Percentiles rank a stretch among this genome's conserved stretches.
Evolutionary conservation across 2,329 filamentous ascomycete species (phyloP).

Genomic region (Emericellopsis atlantica): DNA sequence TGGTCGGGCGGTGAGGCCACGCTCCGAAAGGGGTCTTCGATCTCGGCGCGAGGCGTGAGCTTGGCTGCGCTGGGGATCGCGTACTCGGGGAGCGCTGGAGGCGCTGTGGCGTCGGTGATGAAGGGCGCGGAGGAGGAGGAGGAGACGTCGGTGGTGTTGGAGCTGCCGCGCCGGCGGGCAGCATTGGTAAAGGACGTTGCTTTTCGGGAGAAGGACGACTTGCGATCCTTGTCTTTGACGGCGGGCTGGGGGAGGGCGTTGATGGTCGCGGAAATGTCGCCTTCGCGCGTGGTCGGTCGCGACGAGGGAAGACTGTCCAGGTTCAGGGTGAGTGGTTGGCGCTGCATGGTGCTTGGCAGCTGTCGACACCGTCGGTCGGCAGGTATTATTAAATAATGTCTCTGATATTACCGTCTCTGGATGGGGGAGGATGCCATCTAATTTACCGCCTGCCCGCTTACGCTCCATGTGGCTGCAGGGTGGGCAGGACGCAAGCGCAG

Average conservation of each 20-base stretch:
- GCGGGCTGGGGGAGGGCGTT: constrained; percentile 1
- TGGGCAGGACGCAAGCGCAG: too few species aligned
- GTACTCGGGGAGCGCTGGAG: constrained; percentile 41
- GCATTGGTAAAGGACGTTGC: constrained; percentile 33
- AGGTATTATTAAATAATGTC: too few species aligned
- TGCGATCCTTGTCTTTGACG: constrained; percentile 30
- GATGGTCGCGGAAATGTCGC: constrained; percentile 4
- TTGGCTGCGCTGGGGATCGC: constrained; percentile 36
- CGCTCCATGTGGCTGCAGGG: too few species aligned
- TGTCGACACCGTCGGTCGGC: too few species aligned
- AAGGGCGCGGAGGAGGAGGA: constrained; percentile 15
- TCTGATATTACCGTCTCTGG: too few species aligned
- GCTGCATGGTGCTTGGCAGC: constrained; percentile 3
- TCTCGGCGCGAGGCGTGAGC: constrained; percentile 18
- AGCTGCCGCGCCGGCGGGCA: constrained; percentile 26
- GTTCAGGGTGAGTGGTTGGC: constrained; percentile 1
- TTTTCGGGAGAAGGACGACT: constrained; percentile 40
- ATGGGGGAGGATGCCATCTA: neutral
- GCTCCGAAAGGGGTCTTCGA: constrained; percentile 10
- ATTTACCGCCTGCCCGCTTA: too few species aligned
- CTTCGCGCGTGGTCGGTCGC: constrained; percentile 23
- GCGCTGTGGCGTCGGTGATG: constrained; percentile 31
- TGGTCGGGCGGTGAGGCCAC: constrained; percentile 18
- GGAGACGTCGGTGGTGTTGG: constrained; percentile 17
- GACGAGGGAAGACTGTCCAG: constrained; percentile 14